Conservation (phyloP, 257 asterid species). For the Rhazya stricta region DNA sequence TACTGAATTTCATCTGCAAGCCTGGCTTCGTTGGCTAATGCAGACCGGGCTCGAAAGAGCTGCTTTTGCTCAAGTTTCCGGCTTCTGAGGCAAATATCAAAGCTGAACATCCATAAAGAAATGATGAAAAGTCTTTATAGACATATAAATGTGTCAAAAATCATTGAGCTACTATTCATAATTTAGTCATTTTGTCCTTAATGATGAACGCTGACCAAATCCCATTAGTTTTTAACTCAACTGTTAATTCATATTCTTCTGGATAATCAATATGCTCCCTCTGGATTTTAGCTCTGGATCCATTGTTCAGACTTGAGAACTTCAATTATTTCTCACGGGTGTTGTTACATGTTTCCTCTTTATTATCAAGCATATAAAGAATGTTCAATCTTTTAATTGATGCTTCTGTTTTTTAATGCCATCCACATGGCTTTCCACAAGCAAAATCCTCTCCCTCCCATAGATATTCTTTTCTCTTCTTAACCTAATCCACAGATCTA, state of each 20-base stretch:
- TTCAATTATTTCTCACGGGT: constrained; percentile 39
- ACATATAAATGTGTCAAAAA: not conserved
- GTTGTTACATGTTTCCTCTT: constrained; percentile 17
- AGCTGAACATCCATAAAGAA: not conserved
- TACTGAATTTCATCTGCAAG: too few species aligned
- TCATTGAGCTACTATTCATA: not conserved
- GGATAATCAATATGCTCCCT: not conserved
- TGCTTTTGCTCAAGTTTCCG: not conserved
- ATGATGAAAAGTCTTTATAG: not conserved
- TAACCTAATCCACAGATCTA: constrained; percentile 4
- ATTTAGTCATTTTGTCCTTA: not conserved
- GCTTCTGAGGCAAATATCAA: not conserved
- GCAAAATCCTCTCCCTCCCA: constrained; percentile 20
- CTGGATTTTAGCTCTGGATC: constrained; percentile 29
- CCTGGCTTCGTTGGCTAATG: not conserved
- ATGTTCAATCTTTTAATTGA: constrained; percentile 24
- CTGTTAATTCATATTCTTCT: not conserved
- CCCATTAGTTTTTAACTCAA: not conserved
- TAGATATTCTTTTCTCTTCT: constrained; percentile 12
- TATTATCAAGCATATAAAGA: constrained; percentile 22
- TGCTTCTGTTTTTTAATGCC: constrained; percentile 29
- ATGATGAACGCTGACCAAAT: not conserved
- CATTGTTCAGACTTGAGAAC: constrained; percentile 22
- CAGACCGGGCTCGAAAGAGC: not conserved
- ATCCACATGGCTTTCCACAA: constrained; percentile 73